Evolutionary conservation across 305 asterid species (phyloP), one percentile per base, ranked within the genome.

Genomic region (Lippia alba): DNA sequence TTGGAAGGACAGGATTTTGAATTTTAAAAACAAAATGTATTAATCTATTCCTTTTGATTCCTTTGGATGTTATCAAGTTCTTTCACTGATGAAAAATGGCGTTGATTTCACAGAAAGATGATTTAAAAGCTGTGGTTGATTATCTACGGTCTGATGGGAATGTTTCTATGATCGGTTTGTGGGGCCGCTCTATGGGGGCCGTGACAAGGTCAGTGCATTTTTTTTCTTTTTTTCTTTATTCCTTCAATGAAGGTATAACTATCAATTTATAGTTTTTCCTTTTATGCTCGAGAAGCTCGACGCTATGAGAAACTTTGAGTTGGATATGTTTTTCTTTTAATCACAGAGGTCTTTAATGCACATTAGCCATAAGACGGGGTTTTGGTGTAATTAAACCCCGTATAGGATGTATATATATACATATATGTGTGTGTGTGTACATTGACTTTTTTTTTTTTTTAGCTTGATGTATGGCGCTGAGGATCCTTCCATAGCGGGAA

Each of bases 111-210:
- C 91, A 91, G 97, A 91, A 85, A 72, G 94, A 87, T 63, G 97
- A 91, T 80, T 90, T 91, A 51, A 87, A 70, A 81, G 87, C 94
- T 34, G 97, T 82, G 57, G 96, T 91, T 67, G 86, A 91, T 58
- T 82, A 86, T 71, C 81, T 91, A 56, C 77, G 96, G 63, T 78
- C 77, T 17, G 96, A 88, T 84, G 97, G 90, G 69, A 85, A 82
- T 61, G 91, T 88, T 66, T 91, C 97, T 70, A 70, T 83, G 56
- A 88, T 91, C 76, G 96, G 96, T 41, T 74, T 91, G 33, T 91
- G 97, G 97, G 97, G 97, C 77, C 97, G 97, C 61, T 91, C 97
- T 5, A 91, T 91, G 97, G 97, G 97, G 49, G 87, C 97, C 64
- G 97, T 91, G 69, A 88, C 97, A 60, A 79, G 97, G 97, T 91